phyloP scores from a whole-genome alignment of 441 rosid genomes.

The Geranium incanum region DNA sequence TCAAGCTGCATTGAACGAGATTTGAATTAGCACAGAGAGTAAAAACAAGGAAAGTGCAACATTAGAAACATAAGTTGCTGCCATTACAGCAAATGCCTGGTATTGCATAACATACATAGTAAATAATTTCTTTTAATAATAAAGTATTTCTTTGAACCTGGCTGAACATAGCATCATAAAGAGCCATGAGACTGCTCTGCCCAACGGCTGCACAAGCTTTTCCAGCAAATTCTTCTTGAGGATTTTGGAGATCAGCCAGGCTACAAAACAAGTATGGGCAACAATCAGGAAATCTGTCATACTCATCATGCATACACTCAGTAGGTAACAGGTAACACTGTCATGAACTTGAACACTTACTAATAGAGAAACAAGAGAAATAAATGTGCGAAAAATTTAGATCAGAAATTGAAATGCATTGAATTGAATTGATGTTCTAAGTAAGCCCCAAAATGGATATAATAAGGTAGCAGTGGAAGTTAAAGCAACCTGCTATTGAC shows the following conservation, averaged over 20 bases:
- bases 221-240: conserved; percentile 43
- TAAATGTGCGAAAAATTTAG: neutral
- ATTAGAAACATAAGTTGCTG: neutral
- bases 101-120: neutral
- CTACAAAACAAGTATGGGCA: conserved; percentile 23
- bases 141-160: conserved; percentile 26
- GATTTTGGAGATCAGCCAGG: conserved; percentile 48
- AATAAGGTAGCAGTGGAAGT: neutral
- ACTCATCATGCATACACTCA: neutral
- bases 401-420: neutral
- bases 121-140: neutral
- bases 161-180: conserved; percentile 39
- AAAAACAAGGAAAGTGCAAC: neutral
- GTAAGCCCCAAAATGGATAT: neutral
- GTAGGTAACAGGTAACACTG: neutral
- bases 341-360: neutral
- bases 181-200: conserved; percentile 46
- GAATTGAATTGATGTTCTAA: neutral
- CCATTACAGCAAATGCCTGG: neutral
- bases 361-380: neutral
- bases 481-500: conserved; percentile 40
- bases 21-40: conserved; percentile 9
- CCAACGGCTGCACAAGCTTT: conserved; percentile 54
- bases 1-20: conserved; percentile 37
- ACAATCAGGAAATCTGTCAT: neutral